Percentiles rank a stretch among this genome's conserved stretches.
Evolutionary conservation across 805 yeast species (phyloP).

Genomic region (Pichia insulana): DNA sequence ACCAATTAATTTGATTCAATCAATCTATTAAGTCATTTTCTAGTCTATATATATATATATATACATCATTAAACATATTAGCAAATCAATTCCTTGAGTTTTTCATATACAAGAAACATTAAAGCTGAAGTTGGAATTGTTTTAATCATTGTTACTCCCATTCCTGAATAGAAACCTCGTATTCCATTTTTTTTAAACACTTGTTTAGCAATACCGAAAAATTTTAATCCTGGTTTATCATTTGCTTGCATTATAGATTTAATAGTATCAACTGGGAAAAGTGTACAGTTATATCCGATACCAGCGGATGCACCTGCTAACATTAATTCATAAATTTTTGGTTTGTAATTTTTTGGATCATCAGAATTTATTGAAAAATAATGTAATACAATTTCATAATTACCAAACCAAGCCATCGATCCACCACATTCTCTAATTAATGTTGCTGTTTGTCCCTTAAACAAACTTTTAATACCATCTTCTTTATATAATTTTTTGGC

Average conservation of each 20-base stretch:
- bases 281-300: constrained; percentile 63
- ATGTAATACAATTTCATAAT: constrained; percentile 53
- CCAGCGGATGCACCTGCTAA: constrained; percentile 86
- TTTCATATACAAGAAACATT: constrained; percentile 74
- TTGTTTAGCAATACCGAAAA: constrained; percentile 29
- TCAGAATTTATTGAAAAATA: constrained; percentile 21
- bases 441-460: constrained; percentile 85
- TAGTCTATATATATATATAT: background rate
- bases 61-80: background rate
- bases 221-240: constrained; percentile 19
- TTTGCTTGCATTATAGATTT: constrained; percentile 76
- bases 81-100: constrained; percentile 31
- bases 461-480: constrained; percentile 61
- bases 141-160: constrained; percentile 71
- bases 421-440: constrained; percentile 79
- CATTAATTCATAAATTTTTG: constrained; percentile 45
- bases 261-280: constrained; percentile 86
- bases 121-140: constrained; percentile 88
- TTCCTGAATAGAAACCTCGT: constrained; percentile 69
- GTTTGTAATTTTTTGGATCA: constrained; percentile 19
- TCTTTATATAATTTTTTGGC: constrained; percentile 33
- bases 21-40: background rate
- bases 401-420: constrained; percentile 90
- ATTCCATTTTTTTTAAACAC: constrained; percentile 51
- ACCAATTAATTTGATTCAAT: background rate